These are phyloP conservation scores for Raphanus raphanistrum DNA, from an alignment of 345 rosid species.

Conservation along the genomic window DNA sequence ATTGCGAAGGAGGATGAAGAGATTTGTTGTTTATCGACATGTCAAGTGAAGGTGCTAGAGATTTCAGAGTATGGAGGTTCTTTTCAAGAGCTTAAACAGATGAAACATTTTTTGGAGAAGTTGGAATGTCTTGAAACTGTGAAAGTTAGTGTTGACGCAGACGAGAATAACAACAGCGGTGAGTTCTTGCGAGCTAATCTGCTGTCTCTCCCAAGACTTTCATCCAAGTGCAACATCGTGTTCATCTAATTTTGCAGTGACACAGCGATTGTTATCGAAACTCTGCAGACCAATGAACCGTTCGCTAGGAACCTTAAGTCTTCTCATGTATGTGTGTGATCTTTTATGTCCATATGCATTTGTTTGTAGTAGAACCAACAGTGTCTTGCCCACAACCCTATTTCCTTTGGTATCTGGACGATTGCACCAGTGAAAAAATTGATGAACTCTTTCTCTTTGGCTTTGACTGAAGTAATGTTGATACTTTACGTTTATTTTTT, in stretches of 20 bases:
- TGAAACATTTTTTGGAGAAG: background rate
- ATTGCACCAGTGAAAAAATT: background rate
- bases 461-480: background rate
- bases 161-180: background rate
- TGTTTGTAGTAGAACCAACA: background rate
- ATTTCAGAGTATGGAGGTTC: background rate
- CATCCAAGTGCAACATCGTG: background rate
- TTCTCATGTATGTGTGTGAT: too few species aligned
- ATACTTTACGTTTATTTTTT: background rate
- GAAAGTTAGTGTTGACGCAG: background rate
- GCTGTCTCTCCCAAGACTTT: background rate
- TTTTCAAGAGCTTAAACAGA: background rate
- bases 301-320: background rate
- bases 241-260: background rate
- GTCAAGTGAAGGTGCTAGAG: background rate
- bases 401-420: background rate
- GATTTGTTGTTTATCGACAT: background rate
- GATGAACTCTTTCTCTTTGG: background rate
- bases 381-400: background rate
- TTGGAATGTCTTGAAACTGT: background rate
- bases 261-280: background rate
- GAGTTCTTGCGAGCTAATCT: background rate
- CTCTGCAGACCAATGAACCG: background rate
- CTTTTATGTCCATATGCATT: background rate
- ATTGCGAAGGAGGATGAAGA: background rate